Base-by-base conservation (phyloP, 2,329 filamentous ascomycete species). In the Exophiala sp. region DNA sequence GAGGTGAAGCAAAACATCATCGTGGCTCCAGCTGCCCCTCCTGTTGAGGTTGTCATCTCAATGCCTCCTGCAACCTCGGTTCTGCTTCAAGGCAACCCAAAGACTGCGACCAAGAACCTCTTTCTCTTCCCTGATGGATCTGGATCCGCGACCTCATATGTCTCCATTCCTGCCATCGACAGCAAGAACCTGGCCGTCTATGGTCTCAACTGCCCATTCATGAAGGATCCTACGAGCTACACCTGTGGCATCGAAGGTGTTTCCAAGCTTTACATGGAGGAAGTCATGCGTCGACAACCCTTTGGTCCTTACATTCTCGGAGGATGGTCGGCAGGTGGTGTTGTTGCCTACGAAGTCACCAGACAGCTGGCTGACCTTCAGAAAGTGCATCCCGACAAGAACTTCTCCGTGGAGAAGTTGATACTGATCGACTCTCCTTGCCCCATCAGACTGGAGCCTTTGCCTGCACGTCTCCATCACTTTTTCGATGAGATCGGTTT, bases 371-470 rank as follows among this genome's bases (percentile, higher is more conserved):
- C 48, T 16, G 56, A 63, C 44, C 52, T 65, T 21, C 32, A 54
- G 11, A 63, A 63, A 42, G 10, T 50, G 24, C 50, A 61, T 42
- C 62, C 63, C 9, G 60, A 61, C 52, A 57, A 54, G 48, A 65
- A 65, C 54, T 65, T 64, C 52, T 47, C 57, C 10, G 82, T 87
- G 1, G 77, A 79, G 5, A 71, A 79, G 50, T 73, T 87, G 16
- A 73, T 87, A 54, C 70, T 87, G 46, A 81, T 88, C 54, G 85
- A 88, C 63, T 75, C 82, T 0, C 84, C 85, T 1, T 83, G 78
- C 63, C 84, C 84, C 1, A 72, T 84, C 55, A 83, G 82, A 6
- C 81, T 91, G 6, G 83, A 89, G 69, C 83, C 83, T 16, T 78
- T 88, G 1, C 87, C 87, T 2, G 66, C 69, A 16, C 71, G 72